Evolutionary conservation across 1,284 basidiomycete species (phyloP), one percentile per base, ranked within the genome.

Genomic region (Hemileccinum hortonii): DNA sequence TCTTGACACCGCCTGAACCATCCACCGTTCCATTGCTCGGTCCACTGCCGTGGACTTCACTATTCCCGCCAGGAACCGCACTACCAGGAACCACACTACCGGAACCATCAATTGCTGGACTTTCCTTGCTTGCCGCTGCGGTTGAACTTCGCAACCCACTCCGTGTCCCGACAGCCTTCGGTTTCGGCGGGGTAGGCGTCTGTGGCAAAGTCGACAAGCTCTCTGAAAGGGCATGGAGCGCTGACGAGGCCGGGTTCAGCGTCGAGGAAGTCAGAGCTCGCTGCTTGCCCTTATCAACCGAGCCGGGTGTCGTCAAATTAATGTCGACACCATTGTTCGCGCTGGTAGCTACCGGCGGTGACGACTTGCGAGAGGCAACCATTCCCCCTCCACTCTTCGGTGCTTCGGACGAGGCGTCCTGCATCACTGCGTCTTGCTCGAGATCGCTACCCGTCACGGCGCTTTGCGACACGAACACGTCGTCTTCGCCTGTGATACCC

Each of bases 171-270:
- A 50, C 40, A n/a, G 26, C 71, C 52, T 64, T 70, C 30, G 62
- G 67, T 56, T 67, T 72, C 24, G 72, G 72, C 1, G 78, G 75
- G 36, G 73, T 62, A 26, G 75, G 69, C 18, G 74, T 68, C 43
- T 72, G 64, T 38, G 77, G 76, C 16, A 80, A 60, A 0, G 73
- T 69, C 29, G 71, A 77, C 21, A 85, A 61, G 12, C 82, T 82
- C 61, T 81, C 78, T 6, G 82, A 77, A 29, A 86, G 76, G 3
- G 79, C 73, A 49, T 81, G 75, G 18, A 79, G 78, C 0, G 81
- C 80, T 64, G 83, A 71, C 22, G 84, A 85, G 9, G 82, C 82
- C 10, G 82, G 73, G 29, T 67, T 68, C 33, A 69, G 65, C 18
- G 78, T 73, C 19, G 81, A 83, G 54, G 77, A 69, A 11, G 22